A percentile compares a stretch with the other conserved stretches of the same genome.
These are phyloP conservation scores for Mycena epipterygia DNA, from an alignment of 768 basidiomycete species.

Conservation along the genomic window DNA sequence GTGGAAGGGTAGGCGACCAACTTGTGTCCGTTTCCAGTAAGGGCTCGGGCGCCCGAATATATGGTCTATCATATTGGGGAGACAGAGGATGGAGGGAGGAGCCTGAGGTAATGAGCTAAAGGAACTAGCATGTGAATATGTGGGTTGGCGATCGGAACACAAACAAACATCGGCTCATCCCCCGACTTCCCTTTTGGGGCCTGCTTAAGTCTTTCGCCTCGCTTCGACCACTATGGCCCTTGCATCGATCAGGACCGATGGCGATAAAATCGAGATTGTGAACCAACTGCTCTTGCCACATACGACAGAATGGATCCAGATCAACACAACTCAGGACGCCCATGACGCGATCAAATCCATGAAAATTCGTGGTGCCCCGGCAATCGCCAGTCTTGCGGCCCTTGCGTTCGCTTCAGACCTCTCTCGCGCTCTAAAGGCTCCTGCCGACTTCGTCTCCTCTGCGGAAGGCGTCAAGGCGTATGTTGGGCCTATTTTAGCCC, in stretches of 20 bases:
- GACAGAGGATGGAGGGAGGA: not conserved
- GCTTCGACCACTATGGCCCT: slow-evolving; percentile 13
- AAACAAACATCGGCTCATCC: too few species aligned
- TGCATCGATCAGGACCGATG: slow-evolving; percentile 27
- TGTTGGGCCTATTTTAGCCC: slow-evolving; percentile 72
- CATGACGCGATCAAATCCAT: slow-evolving; percentile 96
- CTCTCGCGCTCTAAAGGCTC: slow-evolving; percentile 61
- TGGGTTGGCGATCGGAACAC: too few species aligned
- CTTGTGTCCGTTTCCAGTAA: slow-evolving; percentile 92
- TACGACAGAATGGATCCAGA: slow-evolving; percentile 70
- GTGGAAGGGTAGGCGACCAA: slow-evolving; percentile 43
- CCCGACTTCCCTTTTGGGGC: too few species aligned
- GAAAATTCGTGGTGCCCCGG: slow-evolving; percentile 95
- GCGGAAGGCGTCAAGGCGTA: slow-evolving; percentile 64
- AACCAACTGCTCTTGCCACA: slow-evolving; percentile 92
- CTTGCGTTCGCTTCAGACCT: slow-evolving; percentile 81
- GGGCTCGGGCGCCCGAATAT: slow-evolving; percentile 88
- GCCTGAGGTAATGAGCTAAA: not conserved
- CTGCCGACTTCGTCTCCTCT: slow-evolving; percentile 70
- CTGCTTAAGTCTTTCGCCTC: not conserved
- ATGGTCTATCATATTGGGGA: slow-evolving; percentile 87
- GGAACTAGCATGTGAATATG: slow-evolving; percentile 17
- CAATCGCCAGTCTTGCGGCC: slow-evolving; percentile 93
- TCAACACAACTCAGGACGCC: slow-evolving; percentile 85
- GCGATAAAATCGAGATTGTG: slow-evolving; percentile 76